A percentile compares a stretch with the other conserved stretches of the same genome.
Conservation (phyloP, 768 basidiomycete genomes). For the Plicaturopsis crispa region DNA sequence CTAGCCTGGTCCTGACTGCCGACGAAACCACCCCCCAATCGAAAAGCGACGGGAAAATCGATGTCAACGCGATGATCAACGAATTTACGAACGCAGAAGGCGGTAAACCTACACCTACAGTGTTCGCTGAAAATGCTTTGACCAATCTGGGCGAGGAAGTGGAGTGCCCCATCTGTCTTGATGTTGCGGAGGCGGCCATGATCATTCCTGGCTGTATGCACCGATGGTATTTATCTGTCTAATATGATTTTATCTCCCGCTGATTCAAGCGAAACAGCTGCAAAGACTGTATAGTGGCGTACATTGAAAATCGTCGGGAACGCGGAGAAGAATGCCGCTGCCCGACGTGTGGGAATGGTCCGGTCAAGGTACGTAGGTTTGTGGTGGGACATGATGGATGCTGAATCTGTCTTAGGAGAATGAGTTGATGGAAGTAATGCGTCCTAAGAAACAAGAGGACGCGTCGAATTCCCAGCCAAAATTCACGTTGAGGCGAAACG, state of each 20-base stretch:
- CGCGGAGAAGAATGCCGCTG: slow-evolving; percentile 66
- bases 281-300: slow-evolving; percentile 82
- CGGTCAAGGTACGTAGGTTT: slow-evolving; percentile 47
- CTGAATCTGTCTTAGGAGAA: slow-evolving; percentile 30
- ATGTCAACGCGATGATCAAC: slow-evolving; percentile 54
- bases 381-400: slow-evolving; percentile 1
- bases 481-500: slow-evolving; percentile 64
- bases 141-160: slow-evolving; percentile 45
- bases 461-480: slow-evolving; percentile 30
- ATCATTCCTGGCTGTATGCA: slow-evolving; percentile 75
- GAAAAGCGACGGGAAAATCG: slow-evolving; percentile 35
- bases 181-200: slow-evolving; percentile 63
- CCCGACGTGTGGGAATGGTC: slow-evolving; percentile 71
- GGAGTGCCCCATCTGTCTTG: slow-evolving; percentile 81
- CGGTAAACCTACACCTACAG: slow-evolving; percentile 25
- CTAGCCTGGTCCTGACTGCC: slow-evolving; percentile 64
- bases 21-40: slow-evolving; percentile 32
- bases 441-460: slow-evolving; percentile 18
- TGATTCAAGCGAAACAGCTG: slow-evolving; percentile 46
- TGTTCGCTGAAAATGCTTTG: slow-evolving; percentile 60
- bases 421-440: slow-evolving; percentile 59
- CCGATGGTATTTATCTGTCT: slow-evolving; percentile 43
- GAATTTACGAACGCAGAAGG: slow-evolving; percentile 33
- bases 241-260: not conserved
- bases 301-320: slow-evolving; percentile 61